Conservation (phyloP, 495 filamentous ascomycete species). For the Xylaria intraflava region DNA sequence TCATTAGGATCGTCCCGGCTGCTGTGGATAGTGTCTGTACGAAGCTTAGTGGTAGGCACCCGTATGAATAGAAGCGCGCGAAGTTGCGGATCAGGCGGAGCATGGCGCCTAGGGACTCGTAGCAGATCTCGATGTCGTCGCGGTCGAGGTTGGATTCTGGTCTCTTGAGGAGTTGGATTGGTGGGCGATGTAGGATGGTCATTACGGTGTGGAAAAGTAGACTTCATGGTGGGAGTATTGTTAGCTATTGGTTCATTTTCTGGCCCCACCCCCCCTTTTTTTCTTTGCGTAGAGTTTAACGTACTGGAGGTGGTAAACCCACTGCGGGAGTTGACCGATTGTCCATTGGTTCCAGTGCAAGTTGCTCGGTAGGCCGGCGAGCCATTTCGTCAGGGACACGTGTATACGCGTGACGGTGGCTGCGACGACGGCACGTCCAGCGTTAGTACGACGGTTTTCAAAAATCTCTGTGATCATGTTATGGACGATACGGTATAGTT, state of each 20-base stretch:
- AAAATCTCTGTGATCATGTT: slow-evolving; percentile 32
- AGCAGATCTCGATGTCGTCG: slow-evolving; percentile 28
- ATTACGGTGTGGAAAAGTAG: slow-evolving; percentile 30
- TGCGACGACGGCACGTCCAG: slow-evolving; percentile 20
- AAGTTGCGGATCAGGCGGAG: slow-evolving; percentile 24
- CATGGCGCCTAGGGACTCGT: slow-evolving; percentile 24
- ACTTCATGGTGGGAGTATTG: slow-evolving; percentile 8
- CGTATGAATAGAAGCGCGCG: slow-evolving; percentile 22
- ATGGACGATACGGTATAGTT: slow-evolving; percentile 29
- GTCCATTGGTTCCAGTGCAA: slow-evolving; percentile 32
- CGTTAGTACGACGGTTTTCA: slow-evolving; percentile 23
- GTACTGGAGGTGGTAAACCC: slow-evolving; percentile 30
- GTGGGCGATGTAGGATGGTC: slow-evolving; percentile 30
- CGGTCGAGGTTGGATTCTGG: slow-evolving; percentile 14
- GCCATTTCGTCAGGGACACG: slow-evolving; percentile 27
- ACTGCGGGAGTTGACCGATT: slow-evolving; percentile 18
- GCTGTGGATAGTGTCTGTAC: slow-evolving; percentile 29
- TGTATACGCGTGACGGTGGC: slow-evolving; percentile 25
- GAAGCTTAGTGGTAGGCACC: slow-evolving; percentile 26
- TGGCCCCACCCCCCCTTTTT: not conserved
- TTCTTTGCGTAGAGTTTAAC: not conserved
- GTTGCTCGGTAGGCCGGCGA: slow-evolving; percentile 20
- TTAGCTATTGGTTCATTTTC: not conserved
- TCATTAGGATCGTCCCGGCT: slow-evolving; percentile 27
- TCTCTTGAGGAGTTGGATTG: slow-evolving; percentile 19